Base-by-base conservation (phyloP, 192 early-diverging fungal species). In the Spizellomyces sp. region DNA sequence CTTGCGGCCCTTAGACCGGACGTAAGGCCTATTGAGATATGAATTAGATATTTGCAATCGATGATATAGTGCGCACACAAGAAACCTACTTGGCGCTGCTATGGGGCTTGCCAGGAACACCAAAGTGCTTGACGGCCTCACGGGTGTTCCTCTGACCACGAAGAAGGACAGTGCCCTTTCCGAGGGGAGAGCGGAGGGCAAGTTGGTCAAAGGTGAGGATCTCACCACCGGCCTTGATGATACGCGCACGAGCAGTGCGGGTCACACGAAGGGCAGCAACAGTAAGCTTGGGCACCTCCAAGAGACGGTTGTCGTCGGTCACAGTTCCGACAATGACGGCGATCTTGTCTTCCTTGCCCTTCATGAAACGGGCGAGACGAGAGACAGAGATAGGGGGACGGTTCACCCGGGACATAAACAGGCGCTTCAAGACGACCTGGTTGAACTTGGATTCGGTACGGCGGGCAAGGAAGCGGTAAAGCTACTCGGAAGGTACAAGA, bases 81-180 rank as follows among this genome's bases (percentile, higher is more conserved):
- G 45, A 62, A 10, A 71, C 80, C n/a, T 81, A 81, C 89, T 89
- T 91, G 84, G 89, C 80, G 56, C 54, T 55, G 84, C 79, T 81
- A 62, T 76, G 75, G 79, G 92, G 90, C 60, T 84, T 84, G 78
- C 92, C 92, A 44, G 92, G 89, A 60, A 80, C 87, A 66, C 98
- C 98, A 77, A 99, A 99, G 91, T 99, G 98, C 93, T 96, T 99
- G 83, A 95, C 92, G 78, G 96, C 94, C 86, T 98, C 95, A 78
- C 98, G 93, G 73, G 91, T 80, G 84, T 88, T 96, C 84, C 91
- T 92, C 81, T 89, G 85, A 75, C 98, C 98, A 87, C 96, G 94
- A 84, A 99, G 89, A 58, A 99, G 87, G 66, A 98, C 79, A 73
- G 93, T 94, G 85, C 93, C 91, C 82, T 94, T 89, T 82, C 98